These are phyloP conservation scores for Hypoxylon sp. DNA, from an alignment of 2,329 filamentous ascomycete genomes.

Conservation along the genomic window DNA sequence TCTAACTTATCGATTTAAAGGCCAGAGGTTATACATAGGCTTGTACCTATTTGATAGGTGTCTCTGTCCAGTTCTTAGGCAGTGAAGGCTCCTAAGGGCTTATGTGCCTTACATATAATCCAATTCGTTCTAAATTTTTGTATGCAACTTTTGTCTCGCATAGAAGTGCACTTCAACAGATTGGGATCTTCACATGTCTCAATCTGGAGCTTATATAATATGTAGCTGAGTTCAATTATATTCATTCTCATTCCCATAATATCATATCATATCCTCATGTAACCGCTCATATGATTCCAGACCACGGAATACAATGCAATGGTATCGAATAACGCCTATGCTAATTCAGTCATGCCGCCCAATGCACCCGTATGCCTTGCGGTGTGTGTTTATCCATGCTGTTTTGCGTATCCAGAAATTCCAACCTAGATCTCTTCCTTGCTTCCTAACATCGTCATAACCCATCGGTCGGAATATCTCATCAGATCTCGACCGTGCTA, in stretches of 20 bases:
- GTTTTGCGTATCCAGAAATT: slow-evolving; percentile 6
- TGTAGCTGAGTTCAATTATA: slow-evolving; percentile 2
- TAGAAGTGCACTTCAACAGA: background rate
- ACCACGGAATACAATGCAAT: slow-evolving; percentile 37
- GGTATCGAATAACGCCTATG: slow-evolving; percentile 43
- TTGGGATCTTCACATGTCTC: background rate
- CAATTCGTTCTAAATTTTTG: too few relatives aligned
- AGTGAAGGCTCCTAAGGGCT: background rate
- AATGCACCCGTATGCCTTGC: slow-evolving; percentile 42
- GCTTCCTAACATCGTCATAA: background rate
- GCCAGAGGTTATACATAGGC: background rate
- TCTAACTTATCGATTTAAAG: background rate
- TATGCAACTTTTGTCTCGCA: too few relatives aligned
- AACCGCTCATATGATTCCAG: slow-evolving; percentile 16
- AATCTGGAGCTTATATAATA: slow-evolving; percentile 6
- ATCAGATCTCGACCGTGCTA: background rate
- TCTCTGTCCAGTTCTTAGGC: background rate
- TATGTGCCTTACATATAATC: too few relatives aligned
- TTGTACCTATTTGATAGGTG: background rate
- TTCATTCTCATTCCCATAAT: slow-evolving; percentile 3
- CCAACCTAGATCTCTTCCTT: background rate
- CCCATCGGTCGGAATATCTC: background rate
- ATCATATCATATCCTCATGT: slow-evolving; percentile 31
- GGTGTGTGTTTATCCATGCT: slow-evolving; percentile 39
- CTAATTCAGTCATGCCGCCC: slow-evolving; percentile 27